phyloP scores from a whole-genome alignment of 2,329 filamentous ascomycete genomes.

The Ophiostoma perfectum region DNA sequence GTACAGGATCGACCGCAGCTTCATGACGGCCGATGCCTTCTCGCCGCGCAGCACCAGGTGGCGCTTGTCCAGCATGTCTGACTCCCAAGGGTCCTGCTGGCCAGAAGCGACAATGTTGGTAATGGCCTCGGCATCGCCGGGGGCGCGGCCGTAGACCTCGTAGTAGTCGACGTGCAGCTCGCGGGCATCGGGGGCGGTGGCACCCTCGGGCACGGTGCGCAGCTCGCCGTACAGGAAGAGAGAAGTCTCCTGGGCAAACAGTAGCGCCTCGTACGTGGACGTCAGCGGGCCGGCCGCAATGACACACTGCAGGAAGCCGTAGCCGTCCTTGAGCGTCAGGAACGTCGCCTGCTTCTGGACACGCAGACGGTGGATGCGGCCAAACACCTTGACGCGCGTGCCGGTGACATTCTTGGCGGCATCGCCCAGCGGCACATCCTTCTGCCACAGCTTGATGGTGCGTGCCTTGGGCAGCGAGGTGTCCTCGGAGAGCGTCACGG shows the following conservation, averaged over 20 bases:
- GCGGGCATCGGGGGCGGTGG: slow-evolving; percentile 74
- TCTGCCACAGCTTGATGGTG: slow-evolving; percentile 60
- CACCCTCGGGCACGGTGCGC: slow-evolving; percentile 69
- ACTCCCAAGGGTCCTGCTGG: slow-evolving; percentile 55
- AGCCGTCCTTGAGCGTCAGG: slow-evolving; percentile 78
- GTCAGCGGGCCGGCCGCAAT: slow-evolving; percentile 70
- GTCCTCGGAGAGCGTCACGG: slow-evolving; percentile 66
- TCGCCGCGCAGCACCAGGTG: slow-evolving; percentile 84
- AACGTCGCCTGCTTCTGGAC: slow-evolving; percentile 82
- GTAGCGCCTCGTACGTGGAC: slow-evolving; percentile 87
- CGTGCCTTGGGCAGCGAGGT: slow-evolving; percentile 67
- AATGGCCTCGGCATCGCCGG: slow-evolving; percentile 83
- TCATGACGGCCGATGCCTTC: slow-evolving; percentile 76
- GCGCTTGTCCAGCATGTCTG: slow-evolving; percentile 56
- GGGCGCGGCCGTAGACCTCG: slow-evolving; percentile 62
- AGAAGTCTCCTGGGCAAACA: slow-evolving; percentile 80
- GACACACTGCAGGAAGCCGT: slow-evolving; percentile 79
- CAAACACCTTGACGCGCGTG: slow-evolving; percentile 71
- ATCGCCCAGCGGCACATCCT: slow-evolving; percentile 40
- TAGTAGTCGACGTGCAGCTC: slow-evolving; percentile 91
- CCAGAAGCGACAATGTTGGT: slow-evolving; percentile 65
- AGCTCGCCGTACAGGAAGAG: slow-evolving; percentile 80
- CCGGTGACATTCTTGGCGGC: slow-evolving; percentile 53
- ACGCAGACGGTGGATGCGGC: slow-evolving; percentile 75
- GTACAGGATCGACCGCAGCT: slow-evolving; percentile 76